Conservation (phyloP, 176 grass and related monocot species). For the Carex cristatella region DNA sequence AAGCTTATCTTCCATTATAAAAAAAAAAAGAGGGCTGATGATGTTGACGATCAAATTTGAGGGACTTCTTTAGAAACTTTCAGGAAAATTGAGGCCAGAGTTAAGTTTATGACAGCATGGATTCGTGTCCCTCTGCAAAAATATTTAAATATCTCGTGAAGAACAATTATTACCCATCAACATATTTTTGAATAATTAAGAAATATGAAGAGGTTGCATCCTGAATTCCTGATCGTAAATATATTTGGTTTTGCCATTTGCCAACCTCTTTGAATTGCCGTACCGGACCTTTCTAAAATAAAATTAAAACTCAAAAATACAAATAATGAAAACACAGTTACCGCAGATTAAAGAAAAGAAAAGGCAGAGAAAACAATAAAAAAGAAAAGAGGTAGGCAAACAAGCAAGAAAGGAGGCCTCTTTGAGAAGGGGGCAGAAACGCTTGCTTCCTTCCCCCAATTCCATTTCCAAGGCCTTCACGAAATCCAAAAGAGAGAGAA, state of each 20-base stretch:
- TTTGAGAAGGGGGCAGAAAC: background rate
- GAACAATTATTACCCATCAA: background rate
- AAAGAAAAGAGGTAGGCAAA: conserved; percentile 8
- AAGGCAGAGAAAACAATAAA: conserved; percentile 2
- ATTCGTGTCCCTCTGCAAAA: background rate
- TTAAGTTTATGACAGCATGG: background rate
- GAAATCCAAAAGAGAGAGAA: conserved; percentile 13
- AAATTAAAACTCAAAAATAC: background rate
- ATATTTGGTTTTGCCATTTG: background rate
- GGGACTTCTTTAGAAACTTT: background rate
- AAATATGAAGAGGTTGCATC: background rate
- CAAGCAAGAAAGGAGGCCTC: conserved; percentile 1
- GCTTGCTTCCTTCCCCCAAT: background rate
- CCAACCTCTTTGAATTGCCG: background rate
- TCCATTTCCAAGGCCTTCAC: conserved; percentile 10
- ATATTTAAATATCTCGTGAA: conserved; percentile 8
- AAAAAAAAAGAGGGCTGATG: background rate
- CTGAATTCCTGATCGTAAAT: background rate
- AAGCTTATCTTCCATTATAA: background rate
- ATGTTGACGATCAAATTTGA: background rate
- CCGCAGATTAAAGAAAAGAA: background rate
- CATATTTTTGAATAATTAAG: background rate
- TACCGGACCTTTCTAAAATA: background rate
- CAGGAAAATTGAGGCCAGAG: background rate
- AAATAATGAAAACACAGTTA: background rate